phyloP scores from a whole-genome alignment of 768 basidiomycete species.

The Russula sp. region DNA sequence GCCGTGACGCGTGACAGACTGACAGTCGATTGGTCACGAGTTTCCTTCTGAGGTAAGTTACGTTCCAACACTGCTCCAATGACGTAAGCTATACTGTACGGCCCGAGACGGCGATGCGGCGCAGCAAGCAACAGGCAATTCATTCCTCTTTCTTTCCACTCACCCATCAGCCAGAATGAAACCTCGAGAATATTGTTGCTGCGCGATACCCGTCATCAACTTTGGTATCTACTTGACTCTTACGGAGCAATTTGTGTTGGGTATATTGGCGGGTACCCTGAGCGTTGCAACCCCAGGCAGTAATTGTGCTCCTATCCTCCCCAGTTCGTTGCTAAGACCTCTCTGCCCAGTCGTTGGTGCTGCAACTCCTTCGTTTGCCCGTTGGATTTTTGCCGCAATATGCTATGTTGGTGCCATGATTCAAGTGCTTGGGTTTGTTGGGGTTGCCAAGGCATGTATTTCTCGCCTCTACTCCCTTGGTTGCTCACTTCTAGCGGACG shows the following conservation, averaged over 20 bases:
- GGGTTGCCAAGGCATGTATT: slow-evolving; percentile 65
- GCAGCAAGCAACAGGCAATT: not conserved
- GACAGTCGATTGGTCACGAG: no score
- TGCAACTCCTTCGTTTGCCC: slow-evolving; percentile 72
- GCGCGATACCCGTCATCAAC: slow-evolving; percentile 88
- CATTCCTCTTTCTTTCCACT: slow-evolving; percentile 12
- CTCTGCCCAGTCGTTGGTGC: slow-evolving; percentile 72
- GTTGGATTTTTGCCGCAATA: slow-evolving; percentile 67
- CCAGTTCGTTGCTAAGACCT: slow-evolving; percentile 8
- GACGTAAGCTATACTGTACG: not conserved
- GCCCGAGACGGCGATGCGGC: not conserved
- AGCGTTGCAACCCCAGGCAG: slow-evolving; percentile 76
- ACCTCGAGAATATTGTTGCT: slow-evolving; percentile 86
- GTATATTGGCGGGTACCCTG: slow-evolving; percentile 65
- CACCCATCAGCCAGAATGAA: slow-evolving; percentile 53
- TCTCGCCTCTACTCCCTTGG: not conserved
- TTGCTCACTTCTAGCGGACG: slow-evolving; percentile 9
- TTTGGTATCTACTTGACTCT: slow-evolving; percentile 83
- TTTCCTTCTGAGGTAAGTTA: no score
- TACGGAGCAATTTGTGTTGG: slow-evolving; percentile 68
- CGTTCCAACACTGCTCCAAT: not conserved
- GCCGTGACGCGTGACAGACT: slow-evolving; percentile 5
- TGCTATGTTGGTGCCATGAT: slow-evolving; percentile 73
- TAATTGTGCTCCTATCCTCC: slow-evolving; percentile 42
- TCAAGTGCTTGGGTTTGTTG: slow-evolving; percentile 84